These are phyloP conservation scores for Durio zibethinus DNA, from an alignment of 345 rosid species.

Conservation along the genomic window DNA sequence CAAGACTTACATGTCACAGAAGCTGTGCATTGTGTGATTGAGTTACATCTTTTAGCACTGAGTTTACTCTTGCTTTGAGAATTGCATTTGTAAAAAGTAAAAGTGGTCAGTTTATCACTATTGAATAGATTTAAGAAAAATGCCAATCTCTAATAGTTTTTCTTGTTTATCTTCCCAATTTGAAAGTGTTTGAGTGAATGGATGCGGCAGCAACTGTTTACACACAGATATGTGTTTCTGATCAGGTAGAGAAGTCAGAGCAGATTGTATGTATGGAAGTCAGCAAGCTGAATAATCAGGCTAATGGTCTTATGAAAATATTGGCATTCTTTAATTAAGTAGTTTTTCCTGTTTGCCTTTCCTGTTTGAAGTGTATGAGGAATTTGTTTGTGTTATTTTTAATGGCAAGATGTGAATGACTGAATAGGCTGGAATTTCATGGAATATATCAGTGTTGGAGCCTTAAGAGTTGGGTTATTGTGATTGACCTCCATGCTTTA, in stretches of 20 bases:
- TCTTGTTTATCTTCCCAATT: background rate
- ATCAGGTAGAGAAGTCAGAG: background rate
- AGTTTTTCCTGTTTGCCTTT: background rate
- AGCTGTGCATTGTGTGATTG: background rate
- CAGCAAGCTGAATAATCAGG: background rate
- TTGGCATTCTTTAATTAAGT: background rate
- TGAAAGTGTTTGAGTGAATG: background rate
- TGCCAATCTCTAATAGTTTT: background rate
- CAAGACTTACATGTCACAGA: background rate
- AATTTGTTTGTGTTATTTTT: background rate
- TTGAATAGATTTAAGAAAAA: background rate
- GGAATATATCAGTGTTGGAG: background rate
- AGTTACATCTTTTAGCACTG: background rate
- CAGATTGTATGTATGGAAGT: background rate
- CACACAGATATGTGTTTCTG: background rate
- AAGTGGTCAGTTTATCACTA: background rate
- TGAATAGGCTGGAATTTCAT: background rate
- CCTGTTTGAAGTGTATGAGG: background rate
- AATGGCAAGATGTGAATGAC: background rate
- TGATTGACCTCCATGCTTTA: background rate
- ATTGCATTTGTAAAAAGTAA: background rate
- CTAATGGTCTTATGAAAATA: background rate
- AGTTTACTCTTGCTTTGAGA: background rate
- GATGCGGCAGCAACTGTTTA: background rate
- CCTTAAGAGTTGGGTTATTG: background rate